A percentile compares a stretch with the other conserved stretches of the same genome.
Conservation (phyloP, 2,329 filamentous ascomycete genomes). For the Nothophoma quercina region DNA sequence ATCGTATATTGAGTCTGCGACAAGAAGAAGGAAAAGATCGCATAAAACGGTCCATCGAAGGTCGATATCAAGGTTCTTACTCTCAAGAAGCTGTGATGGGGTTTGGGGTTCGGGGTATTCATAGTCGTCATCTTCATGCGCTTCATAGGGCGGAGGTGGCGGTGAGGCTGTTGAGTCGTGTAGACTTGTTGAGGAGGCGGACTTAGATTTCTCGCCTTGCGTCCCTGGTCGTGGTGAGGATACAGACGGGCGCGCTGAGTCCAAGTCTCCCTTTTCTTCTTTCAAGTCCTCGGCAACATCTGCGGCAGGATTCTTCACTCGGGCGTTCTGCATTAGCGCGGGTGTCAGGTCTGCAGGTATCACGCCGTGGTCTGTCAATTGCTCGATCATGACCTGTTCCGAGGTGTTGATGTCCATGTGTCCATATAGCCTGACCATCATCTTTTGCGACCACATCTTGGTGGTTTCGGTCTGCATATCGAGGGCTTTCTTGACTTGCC, state of each 20-base stretch:
- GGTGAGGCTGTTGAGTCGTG: conserved; percentile 56
- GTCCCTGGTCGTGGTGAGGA: conserved; percentile 42
- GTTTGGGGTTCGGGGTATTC: conserved; percentile 81
- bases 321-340: conserved; percentile 86
- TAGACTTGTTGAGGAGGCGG: conserved; percentile 43
- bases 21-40: conserved; percentile 92
- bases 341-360: conserved; percentile 83
- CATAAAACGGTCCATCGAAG: conserved; percentile 96
- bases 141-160: conserved; percentile 63
- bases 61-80: conserved; percentile 90
- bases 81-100: conserved; percentile 81
- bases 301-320: conserved; percentile 91
- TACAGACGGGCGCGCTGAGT: conserved; percentile 45
- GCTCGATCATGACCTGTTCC: conserved; percentile 99
- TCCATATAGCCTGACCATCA: conserved; percentile 92
- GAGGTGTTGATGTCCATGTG: conserved; percentile 95
- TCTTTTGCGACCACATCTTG: conserved; percentile 97
- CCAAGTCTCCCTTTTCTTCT: conserved; percentile 14
- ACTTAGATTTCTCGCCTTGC: conserved; percentile 29
- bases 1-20: conserved; percentile 95
- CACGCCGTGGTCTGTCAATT: conserved; percentile 91
- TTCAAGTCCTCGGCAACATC: conserved; percentile 48
- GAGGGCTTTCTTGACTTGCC: conserved; percentile 74
- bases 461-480: conserved; percentile 76
- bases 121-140: conserved; percentile 70